Conservation (phyloP, 2,329 filamentous ascomycete genomes). For the Phaeosphaeriaceae sp. region DNA sequence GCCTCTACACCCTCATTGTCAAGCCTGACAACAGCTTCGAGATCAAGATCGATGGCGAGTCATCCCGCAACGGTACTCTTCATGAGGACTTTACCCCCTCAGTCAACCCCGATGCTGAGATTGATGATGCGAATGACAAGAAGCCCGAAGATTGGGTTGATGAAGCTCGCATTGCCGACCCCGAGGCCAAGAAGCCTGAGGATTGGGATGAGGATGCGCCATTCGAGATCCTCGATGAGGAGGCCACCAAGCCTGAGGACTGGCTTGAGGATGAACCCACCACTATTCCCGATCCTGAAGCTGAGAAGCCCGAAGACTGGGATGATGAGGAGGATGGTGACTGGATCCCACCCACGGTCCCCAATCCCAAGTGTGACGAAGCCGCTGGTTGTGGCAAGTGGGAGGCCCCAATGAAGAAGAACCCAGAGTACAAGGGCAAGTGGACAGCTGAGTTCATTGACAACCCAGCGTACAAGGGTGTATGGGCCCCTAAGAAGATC, state of each 20-base stretch:
- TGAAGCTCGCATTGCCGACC: slow-evolving; percentile 86
- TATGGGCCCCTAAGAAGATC: slow-evolving; percentile 95
- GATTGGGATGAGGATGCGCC: slow-evolving; percentile 99
- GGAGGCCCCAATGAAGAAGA: slow-evolving; percentile 89
- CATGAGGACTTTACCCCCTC: slow-evolving; percentile 90
- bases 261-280: slow-evolving; percentile 92
- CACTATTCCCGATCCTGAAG: slow-evolving; percentile 88
- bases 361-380: slow-evolving; percentile 96
- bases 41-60: slow-evolving; percentile 89
- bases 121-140: slow-evolving; percentile 89
- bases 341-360: slow-evolving; percentile 87
- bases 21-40: slow-evolving; percentile 95
- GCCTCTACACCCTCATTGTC: slow-evolving; percentile 96
- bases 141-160: slow-evolving; percentile 98
- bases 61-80: slow-evolving; percentile 86
- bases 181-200: slow-evolving; percentile 92
- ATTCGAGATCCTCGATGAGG: slow-evolving; percentile 93
- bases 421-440: slow-evolving; percentile 98
- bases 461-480: slow-evolving; percentile 97
- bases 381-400: slow-evolving; percentile 93
- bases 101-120: slow-evolving; percentile 95
- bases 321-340: slow-evolving; percentile 99
- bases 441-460: slow-evolving; percentile 92
- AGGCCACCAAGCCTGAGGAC: slow-evolving; percentile 88
- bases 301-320: slow-evolving; percentile 98